phyloP scores from a whole-genome alignment of 139 green algal genomes.

The Mychonastes homosphaera region DNA sequence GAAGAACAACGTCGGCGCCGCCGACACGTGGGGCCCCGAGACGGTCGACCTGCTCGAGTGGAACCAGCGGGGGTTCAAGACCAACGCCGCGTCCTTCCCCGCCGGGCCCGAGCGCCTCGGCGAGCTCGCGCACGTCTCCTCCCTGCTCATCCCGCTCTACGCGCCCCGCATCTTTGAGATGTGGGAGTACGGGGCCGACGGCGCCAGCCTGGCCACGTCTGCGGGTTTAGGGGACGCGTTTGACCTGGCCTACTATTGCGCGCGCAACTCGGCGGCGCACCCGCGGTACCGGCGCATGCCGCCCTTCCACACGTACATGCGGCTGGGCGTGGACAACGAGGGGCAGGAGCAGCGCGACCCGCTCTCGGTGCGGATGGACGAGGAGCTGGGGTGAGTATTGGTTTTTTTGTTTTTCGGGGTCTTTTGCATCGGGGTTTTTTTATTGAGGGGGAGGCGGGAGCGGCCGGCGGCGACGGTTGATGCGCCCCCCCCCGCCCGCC shows the following conservation, averaged over 20 bases:
- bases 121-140: conserved; percentile 36
- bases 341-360: conserved; percentile 20
- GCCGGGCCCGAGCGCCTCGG: conserved; percentile 30
- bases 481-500: neutral
- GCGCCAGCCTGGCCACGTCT: conserved; percentile 31
- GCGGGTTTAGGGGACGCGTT: conserved; percentile 36
- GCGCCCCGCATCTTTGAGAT: conserved; percentile 34
- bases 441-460: no score
- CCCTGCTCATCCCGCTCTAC: conserved; percentile 44
- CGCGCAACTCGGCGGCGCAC: conserved; percentile 30
- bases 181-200: conserved; percentile 27
- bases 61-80: conserved; percentile 39
- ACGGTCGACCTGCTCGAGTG: conserved; percentile 31
- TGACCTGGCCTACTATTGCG: conserved; percentile 44
- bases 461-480: no score
- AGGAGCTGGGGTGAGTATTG: conserved; percentile 35
- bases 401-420: neutral
- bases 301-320: conserved; percentile 34
- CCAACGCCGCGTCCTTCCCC: neutral
- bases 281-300: conserved; percentile 29
- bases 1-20: conserved; percentile 17
- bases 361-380: conserved; percentile 23
- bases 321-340: conserved; percentile 21
- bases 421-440: no score
- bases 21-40: conserved; percentile 39